Percentiles rank a stretch among this genome's conserved stretches.
Conservation (phyloP, 352 stramenopile genomes). For the Globisporangium irregulare region DNA sequence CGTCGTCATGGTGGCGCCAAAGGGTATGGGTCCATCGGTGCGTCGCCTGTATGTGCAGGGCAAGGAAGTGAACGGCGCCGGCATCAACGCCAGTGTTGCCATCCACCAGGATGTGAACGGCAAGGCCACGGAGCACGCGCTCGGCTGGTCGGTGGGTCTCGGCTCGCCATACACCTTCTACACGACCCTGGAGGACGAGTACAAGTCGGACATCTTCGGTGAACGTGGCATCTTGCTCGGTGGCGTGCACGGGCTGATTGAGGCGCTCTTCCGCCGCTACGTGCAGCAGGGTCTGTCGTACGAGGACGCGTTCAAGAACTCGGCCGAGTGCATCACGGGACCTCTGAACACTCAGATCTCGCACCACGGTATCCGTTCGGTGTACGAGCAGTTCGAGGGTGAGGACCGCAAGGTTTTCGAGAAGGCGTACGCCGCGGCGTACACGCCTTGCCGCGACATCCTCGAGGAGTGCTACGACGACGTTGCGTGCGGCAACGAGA, state of each 20-base stretch:
- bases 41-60: conserved; percentile 97
- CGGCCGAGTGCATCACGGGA: conserved; percentile 96
- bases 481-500: conserved; percentile 97
- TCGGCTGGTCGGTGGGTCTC: conserved; percentile 96
- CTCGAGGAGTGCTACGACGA: conserved; percentile 99
- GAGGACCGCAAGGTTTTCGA: conserved; percentile 94
- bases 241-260: conserved; percentile 96
- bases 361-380: conserved; percentile 95
- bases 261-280: conserved; percentile 97
- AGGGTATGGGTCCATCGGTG: conserved; percentile 97
- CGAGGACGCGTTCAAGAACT: conserved; percentile 96
- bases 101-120: conserved; percentile 95
- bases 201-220: conserved; percentile 98
- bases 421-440: conserved; percentile 94
- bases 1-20: conserved; percentile 98
- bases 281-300: conserved; percentile 91
- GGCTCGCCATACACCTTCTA: conserved; percentile 98
- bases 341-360: conserved; percentile 97
- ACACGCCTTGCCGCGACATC: conserved; percentile 96
- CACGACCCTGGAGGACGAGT: conserved; percentile 95
- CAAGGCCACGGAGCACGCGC: conserved; percentile 92
- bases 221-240: conserved; percentile 97
- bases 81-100: conserved; percentile 97
- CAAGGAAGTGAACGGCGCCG: conserved; percentile 97
- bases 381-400: conserved; percentile 93